Base-by-base conservation (phyloP, 202 grass and related monocot species). In the Schoenoplectus tabernaemontani region DNA sequence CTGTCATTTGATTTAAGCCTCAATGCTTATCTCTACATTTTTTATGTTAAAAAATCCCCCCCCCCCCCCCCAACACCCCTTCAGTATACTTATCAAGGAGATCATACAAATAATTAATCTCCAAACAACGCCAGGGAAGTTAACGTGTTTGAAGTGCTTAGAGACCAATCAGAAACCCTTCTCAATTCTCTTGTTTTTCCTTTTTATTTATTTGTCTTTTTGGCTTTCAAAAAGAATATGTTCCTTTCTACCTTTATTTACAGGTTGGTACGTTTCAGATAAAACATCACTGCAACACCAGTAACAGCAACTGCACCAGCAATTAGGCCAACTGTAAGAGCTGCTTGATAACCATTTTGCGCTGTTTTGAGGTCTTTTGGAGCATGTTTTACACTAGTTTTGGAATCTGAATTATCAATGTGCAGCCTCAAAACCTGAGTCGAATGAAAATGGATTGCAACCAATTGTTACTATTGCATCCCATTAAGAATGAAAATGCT, bases 401-500 rank as follows among this genome's bases (percentile, higher is more conserved):
- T 83, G 20, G 71, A 51, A 70, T 59, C 61, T 0, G 64, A 75
- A 44, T 86, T 53, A 9, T 95, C 91, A 6, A 91, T 78, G 32
- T 98, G 91, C 81, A 98, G 83, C 88, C 89, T 95, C 85, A 98
- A 76, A 86, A 89, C 84, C 96, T 98, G 83, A 77, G 36, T n/a
- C 9, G 53, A 46, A 9, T 77, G 82, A 85, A 84, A 48, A 58
- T 85, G 23, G 33, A 78, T 43, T 68, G 64, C 19, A 68, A 68
- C 37, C 64, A 68, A 23, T 43, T 22, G 64, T 68, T 68, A 32
- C 34, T 38, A 38, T 39, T 65, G 13, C 5, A 65, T 43, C 37
- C 6, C 42, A 16, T 12, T 43, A 68, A 68, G 17, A 11, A 42
- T 68, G 36, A 68, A 68, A 22, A 43, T 43, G 8, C 9, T 41